A percentile compares a stretch with the other conserved stretches of the same genome.
Evolutionary conservation across 2,329 filamentous ascomycete species (phyloP).

Genomic region (Monascus ruber): DNA sequence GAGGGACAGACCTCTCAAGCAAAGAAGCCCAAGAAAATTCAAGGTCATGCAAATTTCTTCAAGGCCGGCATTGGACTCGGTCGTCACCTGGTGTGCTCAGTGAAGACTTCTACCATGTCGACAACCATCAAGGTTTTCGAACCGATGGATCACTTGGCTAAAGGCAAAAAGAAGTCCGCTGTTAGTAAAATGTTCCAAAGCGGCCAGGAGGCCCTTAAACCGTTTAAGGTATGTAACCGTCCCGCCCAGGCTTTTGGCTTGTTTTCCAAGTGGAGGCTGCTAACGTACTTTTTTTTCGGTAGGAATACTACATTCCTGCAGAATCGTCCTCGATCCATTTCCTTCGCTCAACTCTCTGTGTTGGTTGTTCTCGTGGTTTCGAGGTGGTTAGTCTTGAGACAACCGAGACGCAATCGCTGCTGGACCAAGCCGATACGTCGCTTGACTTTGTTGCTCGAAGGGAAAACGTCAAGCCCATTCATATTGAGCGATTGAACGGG

Average conservation of each 20-base stretch:
- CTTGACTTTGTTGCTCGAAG: slow-evolving; percentile 93
- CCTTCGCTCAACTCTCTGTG: slow-evolving; percentile 89
- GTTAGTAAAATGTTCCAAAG: slow-evolving; percentile 91
- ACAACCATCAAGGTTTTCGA: slow-evolving; percentile 99
- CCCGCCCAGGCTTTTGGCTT: background rate
- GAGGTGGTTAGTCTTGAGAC: slow-evolving; percentile 95
- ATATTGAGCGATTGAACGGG: slow-evolving; percentile 92
- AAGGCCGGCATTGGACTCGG: slow-evolving; percentile 92
- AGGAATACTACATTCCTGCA: slow-evolving; percentile 95
- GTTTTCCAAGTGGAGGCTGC: slow-evolving; percentile 7
- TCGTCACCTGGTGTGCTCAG: slow-evolving; percentile 87
- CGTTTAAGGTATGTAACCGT: slow-evolving; percentile 56
- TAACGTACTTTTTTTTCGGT: slow-evolving; percentile 5
- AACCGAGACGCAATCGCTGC: slow-evolving; percentile 90
- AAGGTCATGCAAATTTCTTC: slow-evolving; percentile 97
- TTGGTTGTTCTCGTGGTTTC: slow-evolving; percentile 89
- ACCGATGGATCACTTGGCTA: slow-evolving; percentile 86
- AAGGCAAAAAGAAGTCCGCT: slow-evolving; percentile 90
- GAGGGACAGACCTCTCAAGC: slow-evolving; percentile 61
- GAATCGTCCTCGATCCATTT: slow-evolving; percentile 99
- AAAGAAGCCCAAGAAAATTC: slow-evolving; percentile 89
- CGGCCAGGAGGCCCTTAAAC: slow-evolving; percentile 87
- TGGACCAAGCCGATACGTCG: slow-evolving; percentile 95
- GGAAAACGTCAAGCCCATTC: slow-evolving; percentile 87
- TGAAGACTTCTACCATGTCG: slow-evolving; percentile 85